These are phyloP conservation scores for Nicotiana tabacum DNA, from an alignment of 257 asterid species.

Conservation along the genomic window DNA sequence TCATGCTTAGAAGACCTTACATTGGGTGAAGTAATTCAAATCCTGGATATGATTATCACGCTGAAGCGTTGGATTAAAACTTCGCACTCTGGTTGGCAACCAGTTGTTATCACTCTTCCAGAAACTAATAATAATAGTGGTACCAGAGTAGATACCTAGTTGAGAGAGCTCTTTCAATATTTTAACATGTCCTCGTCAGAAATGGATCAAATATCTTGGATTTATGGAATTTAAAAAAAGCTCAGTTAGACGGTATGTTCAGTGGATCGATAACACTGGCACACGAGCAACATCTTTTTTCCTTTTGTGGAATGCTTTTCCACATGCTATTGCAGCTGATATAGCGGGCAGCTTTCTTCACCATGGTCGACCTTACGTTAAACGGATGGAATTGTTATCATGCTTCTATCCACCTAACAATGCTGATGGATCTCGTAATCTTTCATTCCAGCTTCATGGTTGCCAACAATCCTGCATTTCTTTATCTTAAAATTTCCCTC, in stretches of 20 bases:
- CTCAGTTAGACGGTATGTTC: background rate
- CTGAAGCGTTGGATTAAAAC: conserved; percentile 36
- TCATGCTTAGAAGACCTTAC: conserved; percentile 36
- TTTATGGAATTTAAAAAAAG: background rate
- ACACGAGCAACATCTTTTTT: background rate
- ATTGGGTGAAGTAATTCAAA: conserved; percentile 46
- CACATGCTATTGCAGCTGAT: background rate
- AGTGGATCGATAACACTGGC: background rate
- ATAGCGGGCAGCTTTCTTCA: background rate
- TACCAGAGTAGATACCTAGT: background rate
- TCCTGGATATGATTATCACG: conserved; percentile 40
- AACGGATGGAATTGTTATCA: background rate
- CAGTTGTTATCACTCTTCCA: conserved; percentile 27
- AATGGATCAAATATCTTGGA: background rate
- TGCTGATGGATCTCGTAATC: conserved; percentile 5
- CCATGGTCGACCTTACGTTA: background rate
- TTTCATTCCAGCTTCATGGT: background rate
- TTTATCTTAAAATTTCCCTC: background rate
- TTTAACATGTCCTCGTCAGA: background rate
- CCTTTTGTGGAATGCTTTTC: background rate
- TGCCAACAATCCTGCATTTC: background rate
- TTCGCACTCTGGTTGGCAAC: conserved; percentile 38
- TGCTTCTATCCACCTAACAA: background rate
- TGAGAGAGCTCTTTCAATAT: background rate
- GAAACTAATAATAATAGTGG: conserved; percentile 15